A percentile compares a stretch with the other conserved stretches of the same genome.
These are phyloP conservation scores for Geotrichum candidum DNA, from an alignment of 1,139 yeast species.

Conservation along the genomic window DNA sequence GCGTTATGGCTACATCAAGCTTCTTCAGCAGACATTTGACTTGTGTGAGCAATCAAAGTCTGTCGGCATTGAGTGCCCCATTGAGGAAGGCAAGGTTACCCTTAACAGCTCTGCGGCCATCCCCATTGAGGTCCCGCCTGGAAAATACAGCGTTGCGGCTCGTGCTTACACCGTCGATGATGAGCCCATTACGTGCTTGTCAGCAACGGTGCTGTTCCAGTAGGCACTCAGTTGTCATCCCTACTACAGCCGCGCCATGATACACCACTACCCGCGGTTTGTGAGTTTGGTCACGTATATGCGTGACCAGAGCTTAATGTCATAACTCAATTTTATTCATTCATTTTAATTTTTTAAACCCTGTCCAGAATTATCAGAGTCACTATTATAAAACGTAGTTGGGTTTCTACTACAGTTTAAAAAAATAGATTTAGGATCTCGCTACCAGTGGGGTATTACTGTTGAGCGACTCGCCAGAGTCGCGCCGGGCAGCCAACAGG, in stretches of 20 bases:
- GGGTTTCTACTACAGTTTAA: neutral
- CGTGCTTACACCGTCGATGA: slow-evolving; percentile 84
- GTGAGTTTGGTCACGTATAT: neutral
- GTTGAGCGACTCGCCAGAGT: neutral
- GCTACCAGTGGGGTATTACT: neutral
- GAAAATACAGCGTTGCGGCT: slow-evolving; percentile 77
- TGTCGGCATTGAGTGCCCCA: slow-evolving; percentile 73
- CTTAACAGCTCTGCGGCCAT: slow-evolving; percentile 69
- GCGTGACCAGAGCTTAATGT: neutral
- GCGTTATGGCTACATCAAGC: slow-evolving; percentile 80
- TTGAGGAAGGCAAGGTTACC: slow-evolving; percentile 59
- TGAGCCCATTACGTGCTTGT: slow-evolving; percentile 73
- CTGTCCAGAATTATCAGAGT: neutral
- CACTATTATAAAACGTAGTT: neutral
- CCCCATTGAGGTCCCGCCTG: slow-evolving; percentile 95
- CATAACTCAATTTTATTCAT: neutral
- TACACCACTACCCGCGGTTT: neutral
- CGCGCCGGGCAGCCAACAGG: neutral
- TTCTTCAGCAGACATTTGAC: slow-evolving; percentile 80
- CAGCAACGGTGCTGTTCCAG: slow-evolving; percentile 55
- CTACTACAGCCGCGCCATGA: neutral
- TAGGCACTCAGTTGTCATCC: neutral
- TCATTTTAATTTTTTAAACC: neutral
- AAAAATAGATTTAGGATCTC: neutral
- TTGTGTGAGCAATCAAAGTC: slow-evolving; percentile 72